phyloP scores from a whole-genome alignment of 176 grass and related monocot genomes.

The Calamus simplicifolius region DNA sequence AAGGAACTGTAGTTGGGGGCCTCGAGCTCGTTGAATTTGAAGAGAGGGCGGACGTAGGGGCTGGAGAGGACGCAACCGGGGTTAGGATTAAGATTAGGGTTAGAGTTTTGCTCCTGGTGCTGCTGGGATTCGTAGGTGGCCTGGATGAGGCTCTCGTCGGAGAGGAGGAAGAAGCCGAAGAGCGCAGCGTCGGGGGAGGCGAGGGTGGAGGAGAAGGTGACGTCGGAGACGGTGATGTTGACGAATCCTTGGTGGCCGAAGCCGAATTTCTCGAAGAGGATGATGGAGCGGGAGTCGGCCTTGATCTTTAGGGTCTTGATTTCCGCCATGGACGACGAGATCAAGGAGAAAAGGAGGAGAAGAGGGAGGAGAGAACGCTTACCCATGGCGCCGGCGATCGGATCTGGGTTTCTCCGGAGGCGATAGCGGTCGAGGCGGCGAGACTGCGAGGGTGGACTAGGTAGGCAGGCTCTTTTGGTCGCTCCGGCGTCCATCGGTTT shows the following conservation, averaged over 20 bases:
- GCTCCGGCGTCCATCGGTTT: too few relatives aligned
- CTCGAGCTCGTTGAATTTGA: slow-evolving; percentile 49
- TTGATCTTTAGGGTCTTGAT: slow-evolving; percentile 67
- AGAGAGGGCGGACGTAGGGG: slow-evolving; percentile 56
- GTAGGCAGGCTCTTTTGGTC: too few relatives aligned
- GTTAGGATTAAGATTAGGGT: slow-evolving; percentile 35
- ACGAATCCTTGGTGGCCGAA: slow-evolving; percentile 56
- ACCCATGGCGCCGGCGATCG: slow-evolving; percentile 28
- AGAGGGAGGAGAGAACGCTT: slow-evolving; percentile 11
- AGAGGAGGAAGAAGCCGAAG: slow-evolving; percentile 87
- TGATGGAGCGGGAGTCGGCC: slow-evolving; percentile 45
- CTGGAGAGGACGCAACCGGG: slow-evolving; percentile 56
- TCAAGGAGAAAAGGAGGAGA: slow-evolving; percentile 8
- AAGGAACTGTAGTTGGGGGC: neutral
- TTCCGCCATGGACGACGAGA: slow-evolving; percentile 54
- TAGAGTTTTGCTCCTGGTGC: slow-evolving; percentile 30
- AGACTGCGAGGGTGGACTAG: too few relatives aligned
- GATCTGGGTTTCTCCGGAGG: slow-evolving; percentile 31
- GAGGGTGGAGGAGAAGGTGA: slow-evolving; percentile 31
- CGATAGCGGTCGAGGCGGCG: too few relatives aligned
- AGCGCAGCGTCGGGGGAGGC: slow-evolving; percentile 24
- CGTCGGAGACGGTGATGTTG: slow-evolving; percentile 36
- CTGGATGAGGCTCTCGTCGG: slow-evolving; percentile 85
- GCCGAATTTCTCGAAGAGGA: slow-evolving; percentile 99
- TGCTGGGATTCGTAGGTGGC: slow-evolving; percentile 74